Conservation (phyloP, 208 protist genomes). For the Acanthamoeba triangularis region DNA sequence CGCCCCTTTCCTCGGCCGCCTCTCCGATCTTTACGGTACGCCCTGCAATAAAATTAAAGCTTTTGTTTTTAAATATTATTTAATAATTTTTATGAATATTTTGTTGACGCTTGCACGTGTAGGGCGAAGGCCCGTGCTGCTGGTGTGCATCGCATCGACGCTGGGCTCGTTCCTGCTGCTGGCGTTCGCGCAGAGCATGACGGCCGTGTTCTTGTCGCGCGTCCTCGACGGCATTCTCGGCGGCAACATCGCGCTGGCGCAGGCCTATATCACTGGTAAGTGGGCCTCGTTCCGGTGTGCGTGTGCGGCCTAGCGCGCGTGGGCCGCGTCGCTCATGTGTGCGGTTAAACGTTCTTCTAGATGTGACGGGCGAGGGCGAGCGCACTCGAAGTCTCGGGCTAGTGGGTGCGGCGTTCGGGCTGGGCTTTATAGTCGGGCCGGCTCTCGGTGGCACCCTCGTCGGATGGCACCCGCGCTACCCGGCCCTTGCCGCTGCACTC, state of each 20-base stretch:
- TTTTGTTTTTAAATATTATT: neutral
- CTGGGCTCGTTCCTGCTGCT: conserved; percentile 34
- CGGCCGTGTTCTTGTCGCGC: neutral
- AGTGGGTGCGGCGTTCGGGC: conserved; percentile 20
- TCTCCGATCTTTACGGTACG: conserved; percentile 43
- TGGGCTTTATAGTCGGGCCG: conserved; percentile 35
- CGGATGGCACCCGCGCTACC: neutral
- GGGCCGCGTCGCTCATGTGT: neutral
- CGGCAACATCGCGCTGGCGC: conserved; percentile 59
- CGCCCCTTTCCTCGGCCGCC: conserved; percentile 45
- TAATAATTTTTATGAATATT: too few species aligned
- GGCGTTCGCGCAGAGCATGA: conserved; percentile 35
- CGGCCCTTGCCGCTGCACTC: neutral
- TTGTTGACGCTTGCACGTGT: neutral
- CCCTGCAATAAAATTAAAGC: neutral
- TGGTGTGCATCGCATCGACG: conserved; percentile 33
- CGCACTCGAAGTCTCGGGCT: conserved; percentile 13
- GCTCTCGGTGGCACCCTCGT: conserved; percentile 31
- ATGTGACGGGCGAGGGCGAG: neutral
- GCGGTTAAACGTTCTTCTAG: neutral
- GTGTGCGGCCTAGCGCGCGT: neutral
- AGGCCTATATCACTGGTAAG: conserved; percentile 66
- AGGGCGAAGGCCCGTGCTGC: conserved; percentile 31
- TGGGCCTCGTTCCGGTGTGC: neutral
- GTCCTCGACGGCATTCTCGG: conserved; percentile 42